Percentiles rank a stretch among this genome's conserved stretches.
phyloP scores from a whole-genome alignment of 2,329 filamentous ascomycete genomes.

The Acarospora socialis region DNA sequence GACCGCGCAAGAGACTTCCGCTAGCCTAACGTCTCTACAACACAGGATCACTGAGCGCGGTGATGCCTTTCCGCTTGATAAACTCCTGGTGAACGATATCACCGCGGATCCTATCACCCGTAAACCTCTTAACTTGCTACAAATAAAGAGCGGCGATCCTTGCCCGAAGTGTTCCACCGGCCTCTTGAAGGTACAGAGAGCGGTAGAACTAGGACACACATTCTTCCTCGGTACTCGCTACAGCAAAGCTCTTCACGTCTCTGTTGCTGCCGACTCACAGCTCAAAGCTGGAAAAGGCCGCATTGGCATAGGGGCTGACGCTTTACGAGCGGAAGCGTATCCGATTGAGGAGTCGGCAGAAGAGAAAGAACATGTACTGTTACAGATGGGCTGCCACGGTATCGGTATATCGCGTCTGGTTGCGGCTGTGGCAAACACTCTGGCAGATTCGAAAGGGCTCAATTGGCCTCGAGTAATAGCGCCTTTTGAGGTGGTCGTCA shows the following conservation, averaged over 20 bases:
- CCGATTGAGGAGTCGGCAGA: not conserved
- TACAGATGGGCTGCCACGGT: slow-evolving; percentile 95
- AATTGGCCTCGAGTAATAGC: slow-evolving; percentile 82
- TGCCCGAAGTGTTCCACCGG: slow-evolving; percentile 59
- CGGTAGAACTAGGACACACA: slow-evolving; percentile 86
- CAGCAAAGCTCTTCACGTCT: slow-evolving; percentile 56
- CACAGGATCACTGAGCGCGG: no score
- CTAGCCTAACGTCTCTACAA: no score
- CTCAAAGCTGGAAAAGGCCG: no score
- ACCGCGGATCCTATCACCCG: slow-evolving; percentile 29
- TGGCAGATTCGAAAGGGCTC: slow-evolving; percentile 57
- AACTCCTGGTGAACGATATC: no score
- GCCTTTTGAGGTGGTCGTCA: slow-evolving; percentile 62
- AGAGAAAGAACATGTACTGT: slow-evolving; percentile 33
- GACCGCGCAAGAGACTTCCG: no score
- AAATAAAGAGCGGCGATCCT: slow-evolving; percentile 52
- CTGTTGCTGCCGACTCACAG: slow-evolving; percentile 41
- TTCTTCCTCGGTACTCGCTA: slow-evolving; percentile 90
- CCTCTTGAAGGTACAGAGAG: slow-evolving; percentile 49
- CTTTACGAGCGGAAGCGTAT: not conserved
- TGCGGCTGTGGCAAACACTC: slow-evolving; percentile 65
- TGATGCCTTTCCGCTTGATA: no score
- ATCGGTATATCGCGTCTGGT: slow-evolving; percentile 88
- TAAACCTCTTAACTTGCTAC: slow-evolving; percentile 46
- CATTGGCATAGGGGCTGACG: no score